Conservation (phyloP, 495 filamentous ascomycete species). For the Evernia prunastri region DNA sequence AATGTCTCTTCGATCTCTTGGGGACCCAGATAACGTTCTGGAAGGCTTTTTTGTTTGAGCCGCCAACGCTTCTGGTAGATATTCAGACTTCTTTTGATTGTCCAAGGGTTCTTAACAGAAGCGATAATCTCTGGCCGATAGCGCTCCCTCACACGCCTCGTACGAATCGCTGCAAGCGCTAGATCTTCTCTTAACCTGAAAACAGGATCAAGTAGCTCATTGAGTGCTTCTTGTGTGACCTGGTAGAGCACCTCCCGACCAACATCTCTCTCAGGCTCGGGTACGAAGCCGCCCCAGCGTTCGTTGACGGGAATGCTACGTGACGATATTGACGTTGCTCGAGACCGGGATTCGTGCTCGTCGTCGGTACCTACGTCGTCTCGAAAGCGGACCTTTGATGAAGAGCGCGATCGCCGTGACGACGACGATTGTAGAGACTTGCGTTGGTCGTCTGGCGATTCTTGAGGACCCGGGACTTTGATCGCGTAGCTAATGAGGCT, state of each 20-base stretch:
- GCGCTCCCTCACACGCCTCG: conserved; percentile 52
- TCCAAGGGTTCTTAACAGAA: conserved; percentile 3
- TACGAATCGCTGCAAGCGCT: conserved; percentile 60
- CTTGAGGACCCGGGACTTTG: conserved; percentile 36
- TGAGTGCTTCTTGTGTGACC: conserved; percentile 81
- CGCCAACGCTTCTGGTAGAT: conserved; percentile 26
- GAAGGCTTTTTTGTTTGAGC: conserved; percentile 30
- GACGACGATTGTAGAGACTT: conserved; percentile 45
- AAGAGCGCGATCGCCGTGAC: conserved; percentile 69
- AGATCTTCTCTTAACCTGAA: conserved; percentile 77
- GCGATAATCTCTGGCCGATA: conserved; percentile 13
- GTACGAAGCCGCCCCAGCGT: conserved; percentile 76
- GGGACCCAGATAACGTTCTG: conserved; percentile 20
- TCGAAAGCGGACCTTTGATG: conserved; percentile 76
- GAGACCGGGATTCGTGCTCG: conserved; percentile 65
- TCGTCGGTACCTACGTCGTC: conserved; percentile 55
- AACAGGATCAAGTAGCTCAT: conserved; percentile 79
- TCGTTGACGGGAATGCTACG: conserved; percentile 66
- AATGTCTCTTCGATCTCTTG: conserved; percentile 8
- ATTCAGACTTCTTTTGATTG: conserved; percentile 10
- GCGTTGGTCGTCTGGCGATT: conserved; percentile 22
- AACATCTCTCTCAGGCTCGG: conserved; percentile 71
- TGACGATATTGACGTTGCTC: conserved; percentile 70
- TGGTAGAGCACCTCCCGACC: conserved; percentile 88
- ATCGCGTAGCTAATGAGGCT: conserved; percentile 23